phyloP scores from a whole-genome alignment of 2,329 filamentous ascomycete species.

The Coccinonectria pachysandricola region DNA sequence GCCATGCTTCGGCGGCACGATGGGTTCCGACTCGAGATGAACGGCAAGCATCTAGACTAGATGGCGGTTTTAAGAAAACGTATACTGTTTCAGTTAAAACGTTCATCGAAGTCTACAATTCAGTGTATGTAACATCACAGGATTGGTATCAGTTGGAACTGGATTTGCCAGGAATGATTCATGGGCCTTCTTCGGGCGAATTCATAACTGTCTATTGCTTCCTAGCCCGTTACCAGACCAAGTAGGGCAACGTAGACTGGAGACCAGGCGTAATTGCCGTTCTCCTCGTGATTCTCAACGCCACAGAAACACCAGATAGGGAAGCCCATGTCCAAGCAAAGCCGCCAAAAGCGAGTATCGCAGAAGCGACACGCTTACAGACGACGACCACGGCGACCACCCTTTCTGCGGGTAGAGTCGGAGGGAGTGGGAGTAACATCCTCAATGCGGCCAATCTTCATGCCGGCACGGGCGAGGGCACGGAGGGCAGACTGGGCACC shows the following conservation, averaged over 20 bases:
- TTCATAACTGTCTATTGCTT: slow-evolving; percentile 32
- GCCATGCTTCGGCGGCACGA: no score
- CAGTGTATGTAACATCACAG: no score
- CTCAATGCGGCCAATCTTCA: slow-evolving; percentile 99
- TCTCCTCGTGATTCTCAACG: slow-evolving; percentile 64
- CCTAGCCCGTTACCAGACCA: slow-evolving; percentile 19
- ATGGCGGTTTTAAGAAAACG: no score
- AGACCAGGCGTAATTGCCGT: slow-evolving; percentile 58
- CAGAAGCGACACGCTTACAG: slow-evolving; percentile 51
- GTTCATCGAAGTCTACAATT: no score
- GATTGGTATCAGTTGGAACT: no score
- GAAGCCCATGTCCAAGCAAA: slow-evolving; percentile 28
- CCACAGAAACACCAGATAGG: slow-evolving; percentile 46
- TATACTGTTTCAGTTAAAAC: no score
- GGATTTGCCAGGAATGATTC: no score
- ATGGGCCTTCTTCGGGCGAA: slow-evolving; percentile 34
- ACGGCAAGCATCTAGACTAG: no score
- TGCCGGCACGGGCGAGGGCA: slow-evolving; percentile 95
- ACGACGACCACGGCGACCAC: slow-evolving; percentile 99
- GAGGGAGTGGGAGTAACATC: slow-evolving; percentile 98
- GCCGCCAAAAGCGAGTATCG: no score
- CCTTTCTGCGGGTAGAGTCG: slow-evolving; percentile 99
- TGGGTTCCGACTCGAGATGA: no score
- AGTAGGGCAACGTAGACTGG: slow-evolving; percentile 43
- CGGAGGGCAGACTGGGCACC: slow-evolving; percentile 98